Evolutionary conservation across 78 protist genomes (phyloP).

Genomic region (Creolimax fragrantissima): DNA sequence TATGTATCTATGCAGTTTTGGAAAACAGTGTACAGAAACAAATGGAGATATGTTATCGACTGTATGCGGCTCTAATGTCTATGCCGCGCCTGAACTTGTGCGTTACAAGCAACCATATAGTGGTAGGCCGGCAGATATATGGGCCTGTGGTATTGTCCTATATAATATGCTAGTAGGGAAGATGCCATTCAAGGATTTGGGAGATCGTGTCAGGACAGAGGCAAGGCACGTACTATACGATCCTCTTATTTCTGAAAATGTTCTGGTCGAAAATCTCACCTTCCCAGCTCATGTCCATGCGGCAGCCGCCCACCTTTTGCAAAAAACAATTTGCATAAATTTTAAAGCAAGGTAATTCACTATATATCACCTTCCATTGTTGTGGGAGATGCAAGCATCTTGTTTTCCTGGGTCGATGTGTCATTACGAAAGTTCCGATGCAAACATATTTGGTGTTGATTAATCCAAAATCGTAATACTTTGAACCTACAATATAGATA

Average conservation of each 20-base stretch:
- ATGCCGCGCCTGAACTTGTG: conserved; percentile 95
- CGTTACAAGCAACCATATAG: conserved; percentile 13
- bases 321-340: background rate
- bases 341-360: background rate
- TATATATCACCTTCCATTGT: too few relatives aligned
- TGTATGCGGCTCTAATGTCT: conserved; percentile 94
- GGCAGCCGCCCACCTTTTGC: background rate
- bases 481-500: too few relatives aligned
- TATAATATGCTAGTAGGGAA: conserved; percentile 16
- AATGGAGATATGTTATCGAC: background rate
- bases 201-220: background rate
- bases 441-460: too few relatives aligned
- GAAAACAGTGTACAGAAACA: background rate
- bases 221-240: background rate
- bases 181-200: background rate
- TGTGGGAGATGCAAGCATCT: too few relatives aligned
- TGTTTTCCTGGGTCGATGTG: too few relatives aligned
- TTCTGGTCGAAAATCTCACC: background rate
- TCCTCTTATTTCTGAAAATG: background rate
- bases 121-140: conserved; percentile 66
- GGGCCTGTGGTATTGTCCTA: conserved; percentile 86
- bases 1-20: background rate
- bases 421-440: too few relatives aligned
- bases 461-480: too few relatives aligned
- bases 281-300: background rate